phyloP scores from a whole-genome alignment of 2,329 filamentous ascomycete genomes.

The Beauveria rudraprayagi region DNA sequence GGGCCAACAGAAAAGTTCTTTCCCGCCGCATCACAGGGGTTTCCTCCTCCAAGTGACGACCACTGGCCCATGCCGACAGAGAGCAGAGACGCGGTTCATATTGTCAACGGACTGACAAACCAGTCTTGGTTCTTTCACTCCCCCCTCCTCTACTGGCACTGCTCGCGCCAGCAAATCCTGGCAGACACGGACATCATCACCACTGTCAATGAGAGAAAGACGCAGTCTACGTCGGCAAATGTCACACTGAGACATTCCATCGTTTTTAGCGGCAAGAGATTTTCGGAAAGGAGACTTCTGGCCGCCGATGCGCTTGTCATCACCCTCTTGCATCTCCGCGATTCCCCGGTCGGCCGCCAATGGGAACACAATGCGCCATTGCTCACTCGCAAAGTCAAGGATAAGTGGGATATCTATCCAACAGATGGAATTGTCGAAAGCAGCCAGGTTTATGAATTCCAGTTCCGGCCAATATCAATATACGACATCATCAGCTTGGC shows the following conservation, averaged over 20 bases:
- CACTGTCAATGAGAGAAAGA: slow-evolving; percentile 61
- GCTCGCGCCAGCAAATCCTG: slow-evolving; percentile 49
- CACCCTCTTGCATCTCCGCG: slow-evolving; percentile 61
- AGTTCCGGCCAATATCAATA: slow-evolving; percentile 64
- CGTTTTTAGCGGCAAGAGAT: slow-evolving; percentile 74
- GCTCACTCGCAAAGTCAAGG: slow-evolving; percentile 40
- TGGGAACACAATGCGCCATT: slow-evolving; percentile 55
- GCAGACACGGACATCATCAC: slow-evolving; percentile 54
- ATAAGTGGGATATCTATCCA: slow-evolving; percentile 60
- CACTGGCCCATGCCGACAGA: slow-evolving; percentile 30
- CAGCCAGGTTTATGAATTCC: slow-evolving; percentile 68
- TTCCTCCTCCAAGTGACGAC: slow-evolving; percentile 21
- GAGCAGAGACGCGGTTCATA: slow-evolving; percentile 49
- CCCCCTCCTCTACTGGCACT: slow-evolving; percentile 75
- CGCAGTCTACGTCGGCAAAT: slow-evolving; percentile 59
- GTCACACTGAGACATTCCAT: slow-evolving; percentile 69
- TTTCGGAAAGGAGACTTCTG: slow-evolving; percentile 56
- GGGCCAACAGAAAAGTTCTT: slow-evolving; percentile 50
- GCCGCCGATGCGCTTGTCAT: slow-evolving; percentile 74
- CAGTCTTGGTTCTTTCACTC: slow-evolving; percentile 73
- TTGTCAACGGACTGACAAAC: slow-evolving; percentile 51
- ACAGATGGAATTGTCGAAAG: slow-evolving; percentile 42
- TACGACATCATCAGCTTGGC: slow-evolving; percentile 57
- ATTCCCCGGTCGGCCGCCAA: slow-evolving; percentile 53
- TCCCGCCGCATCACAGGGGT: slow-evolving; percentile 32